A percentile compares a stretch with the other conserved stretches of the same genome.
Evolutionary conservation across 208 protist genomes (phyloP).

Genomic region (Acanthamoeba quina): DNA sequence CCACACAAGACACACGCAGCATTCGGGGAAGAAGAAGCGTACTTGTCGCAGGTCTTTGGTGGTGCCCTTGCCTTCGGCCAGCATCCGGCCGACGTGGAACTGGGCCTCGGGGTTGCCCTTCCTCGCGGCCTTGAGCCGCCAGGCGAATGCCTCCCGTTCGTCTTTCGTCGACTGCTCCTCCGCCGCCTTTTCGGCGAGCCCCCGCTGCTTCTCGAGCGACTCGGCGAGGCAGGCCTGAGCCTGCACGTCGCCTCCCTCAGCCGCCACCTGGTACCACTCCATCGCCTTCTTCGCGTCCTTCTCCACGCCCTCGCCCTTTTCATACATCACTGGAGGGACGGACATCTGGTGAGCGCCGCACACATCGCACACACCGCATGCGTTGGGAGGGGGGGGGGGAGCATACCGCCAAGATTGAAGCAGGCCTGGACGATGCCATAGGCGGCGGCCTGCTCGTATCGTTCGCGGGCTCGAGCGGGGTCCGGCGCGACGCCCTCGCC

Average conservation of each 20-base stretch:
- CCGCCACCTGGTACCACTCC: conserved; percentile 28
- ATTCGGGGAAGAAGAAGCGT: not conserved
- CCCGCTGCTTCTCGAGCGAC: not conserved
- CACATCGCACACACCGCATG: not conserved
- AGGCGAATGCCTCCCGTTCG: conserved; percentile 31
- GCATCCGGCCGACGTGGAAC: conserved; percentile 40
- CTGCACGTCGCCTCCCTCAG: conserved; percentile 47
- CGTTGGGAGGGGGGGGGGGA: not conserved
- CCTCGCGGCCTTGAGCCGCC: conserved; percentile 47
- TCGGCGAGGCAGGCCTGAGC: conserved; percentile 59
- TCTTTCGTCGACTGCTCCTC: not conserved
- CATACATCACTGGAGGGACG: conserved; percentile 46
- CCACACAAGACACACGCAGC: too few species aligned
- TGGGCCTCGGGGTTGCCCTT: conserved; percentile 57
- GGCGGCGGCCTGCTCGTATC: conserved; percentile 32
- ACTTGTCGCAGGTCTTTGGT: not conserved
- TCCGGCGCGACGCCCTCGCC: conserved; percentile 37
- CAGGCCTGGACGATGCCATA: conserved; percentile 10
- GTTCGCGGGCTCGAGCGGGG: not conserved
- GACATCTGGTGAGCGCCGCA: not conserved
- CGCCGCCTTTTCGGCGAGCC: not conserved
- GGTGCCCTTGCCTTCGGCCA: conserved; percentile 23
- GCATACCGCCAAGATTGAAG: conserved; percentile 61
- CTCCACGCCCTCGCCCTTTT: conserved; percentile 38
- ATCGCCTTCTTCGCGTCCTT: conserved; percentile 17